Conservation (phyloP, 2,329 filamentous ascomycete genomes). For the Trichoderma atrobrunneum region DNA sequence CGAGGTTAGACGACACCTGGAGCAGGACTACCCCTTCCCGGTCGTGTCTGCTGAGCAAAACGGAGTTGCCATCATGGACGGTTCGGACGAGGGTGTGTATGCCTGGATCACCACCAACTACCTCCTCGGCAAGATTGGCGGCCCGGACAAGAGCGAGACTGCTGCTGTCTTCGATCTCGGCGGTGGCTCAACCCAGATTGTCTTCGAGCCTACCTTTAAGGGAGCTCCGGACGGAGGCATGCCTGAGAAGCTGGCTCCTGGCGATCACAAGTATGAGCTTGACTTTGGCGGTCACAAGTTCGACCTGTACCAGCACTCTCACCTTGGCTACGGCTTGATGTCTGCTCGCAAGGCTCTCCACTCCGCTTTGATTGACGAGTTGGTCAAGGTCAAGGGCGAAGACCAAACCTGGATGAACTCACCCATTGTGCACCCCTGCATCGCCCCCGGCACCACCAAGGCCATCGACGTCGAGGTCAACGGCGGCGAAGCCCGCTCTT, state of each 20-base stretch:
- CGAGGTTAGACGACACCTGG: conserved; percentile 78
- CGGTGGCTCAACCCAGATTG: conserved; percentile 96
- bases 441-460: conserved; percentile 74
- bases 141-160: conserved; percentile 83
- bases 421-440: conserved; percentile 79
- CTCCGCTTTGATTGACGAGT: conserved; percentile 67
- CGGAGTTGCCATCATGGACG: conserved; percentile 96
- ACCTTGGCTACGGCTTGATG: conserved; percentile 96
- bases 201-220: conserved; percentile 94
- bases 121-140: conserved; percentile 94
- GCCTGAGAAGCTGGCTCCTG: conserved; percentile 78
- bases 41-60: conserved; percentile 81
- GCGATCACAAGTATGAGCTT: conserved; percentile 94
- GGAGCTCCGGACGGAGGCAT: conserved; percentile 70
- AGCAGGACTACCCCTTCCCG: conserved; percentile 90
- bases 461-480: conserved; percentile 70
- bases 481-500: conserved; percentile 49
- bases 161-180: conserved; percentile 95
- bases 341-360: conserved; percentile 86
- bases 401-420: conserved; percentile 66
- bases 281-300: conserved; percentile 88
- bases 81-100: conserved; percentile 94
- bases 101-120: conserved; percentile 99
- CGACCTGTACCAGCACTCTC: conserved; percentile 94
- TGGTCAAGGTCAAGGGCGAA: conserved; percentile 60